Base-by-base conservation (phyloP, 257 asterid species). In the Solanum appendiculatum region DNA sequence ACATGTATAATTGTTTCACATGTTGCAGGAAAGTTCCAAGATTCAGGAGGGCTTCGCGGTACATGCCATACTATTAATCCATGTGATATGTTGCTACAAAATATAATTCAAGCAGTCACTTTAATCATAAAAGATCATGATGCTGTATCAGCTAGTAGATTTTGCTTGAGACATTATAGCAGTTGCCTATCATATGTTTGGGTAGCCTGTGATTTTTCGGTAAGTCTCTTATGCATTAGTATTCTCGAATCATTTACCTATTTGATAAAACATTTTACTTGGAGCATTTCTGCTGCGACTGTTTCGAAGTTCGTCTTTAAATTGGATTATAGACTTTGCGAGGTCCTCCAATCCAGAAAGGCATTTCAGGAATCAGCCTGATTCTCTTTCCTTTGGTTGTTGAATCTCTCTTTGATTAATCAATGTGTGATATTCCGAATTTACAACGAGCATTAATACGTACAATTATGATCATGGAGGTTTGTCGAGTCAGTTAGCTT, bases 21-120 rank as follows among this genome's bases (percentile, higher is more conserved):
- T 56, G 9, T 42, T 92, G 90, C 98, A 96, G 98, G 91, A 96
- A 96, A 92, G 94, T 82, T 56, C 98, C 98, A 54, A 91, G 99
- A 91, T 96, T 93, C 94, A 92, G 99, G 93, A 93, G 99, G 86
- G 92, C 98, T 12, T 40, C 90, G 7, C 98, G 98, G 82, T 96
- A 92, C 92, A 95, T 94, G 97, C 99, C 99, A 20, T 95, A 96
- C 88, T 92, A 92, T 89, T 95, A 88, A 91, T 82, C 27, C 18
- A 66, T 7, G 87, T 9, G 70, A 75, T 75, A n/a, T 40, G 23
- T 58, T n/a, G 58, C 82, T 21, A 37, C 82, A 23, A 21, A 36
- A n/a, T 54, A n/a, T 54, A 54, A 54, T 18, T 54, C 63, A 54
- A 6, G 63, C 63, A 54, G 9, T 54, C 63, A 18, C 63, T 54